Percentiles rank a stretch among this genome's conserved stretches.
phyloP scores from a whole-genome alignment of 2,329 filamentous ascomycete genomes.

The Aureobasidium musti region DNA sequence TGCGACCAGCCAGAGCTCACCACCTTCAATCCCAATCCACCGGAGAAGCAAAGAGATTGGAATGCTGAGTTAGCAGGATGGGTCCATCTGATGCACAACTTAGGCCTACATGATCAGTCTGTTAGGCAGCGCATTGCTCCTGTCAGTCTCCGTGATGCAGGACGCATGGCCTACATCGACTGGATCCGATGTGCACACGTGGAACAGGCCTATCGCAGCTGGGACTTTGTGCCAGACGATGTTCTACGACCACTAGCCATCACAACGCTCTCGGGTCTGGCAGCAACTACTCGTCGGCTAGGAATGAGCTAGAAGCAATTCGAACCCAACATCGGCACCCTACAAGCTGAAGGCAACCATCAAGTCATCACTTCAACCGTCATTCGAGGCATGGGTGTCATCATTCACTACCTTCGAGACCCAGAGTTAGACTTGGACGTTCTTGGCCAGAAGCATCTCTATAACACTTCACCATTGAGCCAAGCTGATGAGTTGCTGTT shows the following conservation, averaged over 20 bases:
- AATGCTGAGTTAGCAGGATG: constrained; percentile 23
- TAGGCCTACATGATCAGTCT: constrained; percentile 22
- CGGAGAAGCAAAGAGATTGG: constrained; percentile 21
- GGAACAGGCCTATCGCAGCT: constrained; percentile 6
- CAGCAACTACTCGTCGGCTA: constrained; percentile 12
- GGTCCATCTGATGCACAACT: constrained; percentile 26
- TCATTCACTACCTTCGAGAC: constrained; percentile 26
- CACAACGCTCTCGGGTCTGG: constrained; percentile 9
- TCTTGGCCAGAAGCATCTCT: constrained; percentile 6
- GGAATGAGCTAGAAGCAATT: constrained; percentile 28
- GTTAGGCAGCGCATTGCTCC: neutral
- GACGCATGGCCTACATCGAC: constrained; percentile 7
- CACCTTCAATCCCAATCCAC: constrained; percentile 23
- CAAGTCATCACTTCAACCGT: constrained; percentile 27
- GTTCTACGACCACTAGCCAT: constrained; percentile 23
- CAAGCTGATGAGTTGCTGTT: constrained; percentile 24
- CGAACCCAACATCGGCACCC: constrained; percentile 10
- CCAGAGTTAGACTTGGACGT: constrained; percentile 9
- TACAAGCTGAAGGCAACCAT: constrained; percentile 26
- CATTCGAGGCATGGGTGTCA: constrained; percentile 22
- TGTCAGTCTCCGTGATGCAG: neutral
- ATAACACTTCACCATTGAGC: neutral
- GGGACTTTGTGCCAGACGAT: constrained; percentile 27
- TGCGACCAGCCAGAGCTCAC: constrained; percentile 22
- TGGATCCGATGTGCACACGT: constrained; percentile 12